phyloP scores from a whole-genome alignment of 78 protist genomes.

The Monocercomonoides exilis region DNA sequence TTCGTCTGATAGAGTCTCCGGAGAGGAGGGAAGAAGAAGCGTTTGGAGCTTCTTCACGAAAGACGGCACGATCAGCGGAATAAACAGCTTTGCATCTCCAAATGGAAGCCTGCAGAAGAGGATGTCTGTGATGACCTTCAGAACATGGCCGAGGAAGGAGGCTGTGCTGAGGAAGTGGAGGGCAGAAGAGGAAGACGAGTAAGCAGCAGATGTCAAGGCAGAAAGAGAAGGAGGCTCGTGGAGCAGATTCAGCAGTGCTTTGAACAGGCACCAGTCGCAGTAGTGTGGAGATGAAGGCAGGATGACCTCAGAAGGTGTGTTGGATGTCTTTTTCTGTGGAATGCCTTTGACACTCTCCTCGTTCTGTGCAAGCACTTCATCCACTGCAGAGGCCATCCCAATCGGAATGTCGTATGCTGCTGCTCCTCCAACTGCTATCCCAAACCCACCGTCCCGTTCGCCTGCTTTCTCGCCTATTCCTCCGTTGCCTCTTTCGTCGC shows the following conservation, averaged over 20 bases:
- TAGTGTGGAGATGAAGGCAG: not conserved
- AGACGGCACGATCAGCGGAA: not conserved
- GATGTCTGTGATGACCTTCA: not conserved
- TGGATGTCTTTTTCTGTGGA: not conserved
- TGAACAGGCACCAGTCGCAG: not conserved
- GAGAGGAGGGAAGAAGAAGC: not conserved
- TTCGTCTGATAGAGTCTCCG: too few species aligned
- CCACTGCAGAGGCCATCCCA: not conserved
- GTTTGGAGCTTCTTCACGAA: not conserved
- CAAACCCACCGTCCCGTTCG: not conserved
- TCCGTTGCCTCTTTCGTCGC: not conserved
- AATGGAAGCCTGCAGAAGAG: not conserved
- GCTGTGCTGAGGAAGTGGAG: not conserved
- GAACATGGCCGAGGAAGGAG: too few species aligned
- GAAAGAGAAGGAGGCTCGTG: not conserved
- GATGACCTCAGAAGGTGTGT: not conserved
- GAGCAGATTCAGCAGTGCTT: not conserved
- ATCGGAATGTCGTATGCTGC: not conserved
- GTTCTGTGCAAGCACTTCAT: not conserved
- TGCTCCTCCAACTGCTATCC: not conserved
- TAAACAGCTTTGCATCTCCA: not conserved
- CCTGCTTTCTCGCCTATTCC: not conserved
- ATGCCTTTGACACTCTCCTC: not conserved
- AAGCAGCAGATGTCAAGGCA: not conserved
- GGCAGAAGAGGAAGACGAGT: too few species aligned